A percentile compares a stretch with the other conserved stretches of the same genome.
Conservation (phyloP, 345 rosid genomes). For the Salix arbutifolia region DNA sequence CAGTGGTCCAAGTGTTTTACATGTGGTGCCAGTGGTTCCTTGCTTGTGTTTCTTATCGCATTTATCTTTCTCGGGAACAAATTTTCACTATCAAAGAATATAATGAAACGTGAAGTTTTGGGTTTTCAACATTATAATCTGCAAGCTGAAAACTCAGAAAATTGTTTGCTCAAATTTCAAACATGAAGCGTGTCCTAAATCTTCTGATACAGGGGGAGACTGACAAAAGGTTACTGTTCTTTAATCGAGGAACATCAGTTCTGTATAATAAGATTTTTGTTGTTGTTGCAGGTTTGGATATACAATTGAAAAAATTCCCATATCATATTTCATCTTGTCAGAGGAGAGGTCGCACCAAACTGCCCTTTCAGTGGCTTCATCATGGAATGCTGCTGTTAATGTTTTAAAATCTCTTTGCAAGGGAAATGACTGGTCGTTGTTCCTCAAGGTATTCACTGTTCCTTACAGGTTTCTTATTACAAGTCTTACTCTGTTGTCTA, state of each 20-base stretch:
- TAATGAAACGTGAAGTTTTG: background rate
- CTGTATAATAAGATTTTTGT: conserved; percentile 7
- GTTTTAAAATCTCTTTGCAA: conserved; percentile 59
- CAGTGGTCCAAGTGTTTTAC: background rate
- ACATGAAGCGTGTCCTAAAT: background rate
- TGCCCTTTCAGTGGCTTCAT: conserved; percentile 53
- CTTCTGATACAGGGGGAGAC: background rate
- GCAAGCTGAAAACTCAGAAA: too few species aligned
- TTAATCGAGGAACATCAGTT: background rate
- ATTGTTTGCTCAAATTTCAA: too few species aligned
- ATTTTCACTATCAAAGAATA: background rate
- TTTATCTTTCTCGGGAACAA: background rate
- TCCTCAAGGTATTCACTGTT: conserved; percentile 55
- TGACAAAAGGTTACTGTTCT: background rate
- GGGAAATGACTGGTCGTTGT: conserved; percentile 74
- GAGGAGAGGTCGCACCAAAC: conserved; percentile 49
- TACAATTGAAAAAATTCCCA: conserved; percentile 65
- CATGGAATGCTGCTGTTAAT: conserved; percentile 57
- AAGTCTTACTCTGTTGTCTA: background rate
- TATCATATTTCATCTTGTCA: conserved; percentile 57
- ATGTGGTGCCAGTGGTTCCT: background rate
- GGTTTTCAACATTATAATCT: background rate
- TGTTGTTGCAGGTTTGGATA: conserved; percentile 65
- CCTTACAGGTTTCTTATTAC: background rate
- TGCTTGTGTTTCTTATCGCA: background rate